These are phyloP conservation scores for Drechslera avenae DNA, from an alignment of 2,329 filamentous ascomycete genomes.

Conservation along the genomic window DNA sequence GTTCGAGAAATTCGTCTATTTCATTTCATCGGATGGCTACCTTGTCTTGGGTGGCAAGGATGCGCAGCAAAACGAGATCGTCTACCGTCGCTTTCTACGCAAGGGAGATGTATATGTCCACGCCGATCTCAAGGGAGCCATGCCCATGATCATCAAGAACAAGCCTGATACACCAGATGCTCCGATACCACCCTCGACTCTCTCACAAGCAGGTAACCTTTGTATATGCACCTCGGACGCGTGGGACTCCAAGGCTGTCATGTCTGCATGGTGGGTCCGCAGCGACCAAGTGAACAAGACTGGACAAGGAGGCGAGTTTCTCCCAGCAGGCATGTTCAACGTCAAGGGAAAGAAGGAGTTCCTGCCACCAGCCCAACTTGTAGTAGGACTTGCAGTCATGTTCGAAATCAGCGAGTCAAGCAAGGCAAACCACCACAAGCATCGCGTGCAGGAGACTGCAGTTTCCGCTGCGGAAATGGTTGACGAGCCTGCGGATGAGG, in stretches of 20 bases:
- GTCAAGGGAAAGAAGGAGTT: conserved; percentile 89
- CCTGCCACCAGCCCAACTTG: conserved; percentile 81
- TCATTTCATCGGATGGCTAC: conserved; percentile 94
- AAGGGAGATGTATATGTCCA: conserved; percentile 93
- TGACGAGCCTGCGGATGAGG: conserved; percentile 21
- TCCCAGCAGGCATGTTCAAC: conserved; percentile 78
- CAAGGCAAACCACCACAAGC: conserved; percentile 77
- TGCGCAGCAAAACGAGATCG: conserved; percentile 83
- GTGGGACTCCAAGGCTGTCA: conserved; percentile 95
- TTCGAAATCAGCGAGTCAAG: conserved; percentile 91
- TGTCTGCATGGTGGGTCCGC: conserved; percentile 95
- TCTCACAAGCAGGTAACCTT: conserved; percentile 86
- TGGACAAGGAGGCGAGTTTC: conserved; percentile 76
- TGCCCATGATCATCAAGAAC: conserved; percentile 90
- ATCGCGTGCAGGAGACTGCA: conserved; percentile 61
- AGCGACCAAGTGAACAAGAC: conserved; percentile 90
- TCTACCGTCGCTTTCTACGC: conserved; percentile 85
- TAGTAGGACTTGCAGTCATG: conserved; percentile 85
- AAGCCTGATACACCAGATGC: conserved; percentile 75
- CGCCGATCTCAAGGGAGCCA: conserved; percentile 83
- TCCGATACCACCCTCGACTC: conserved; percentile 86
- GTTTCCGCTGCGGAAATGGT: conserved; percentile 29
- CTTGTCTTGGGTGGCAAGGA: conserved; percentile 89
- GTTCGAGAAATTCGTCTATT: conserved; percentile 98
- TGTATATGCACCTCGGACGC: conserved; percentile 84